These are phyloP conservation scores for Colletotrichum simmondsii DNA, from an alignment of 2,329 filamentous ascomycete genomes.

Conservation along the genomic window DNA sequence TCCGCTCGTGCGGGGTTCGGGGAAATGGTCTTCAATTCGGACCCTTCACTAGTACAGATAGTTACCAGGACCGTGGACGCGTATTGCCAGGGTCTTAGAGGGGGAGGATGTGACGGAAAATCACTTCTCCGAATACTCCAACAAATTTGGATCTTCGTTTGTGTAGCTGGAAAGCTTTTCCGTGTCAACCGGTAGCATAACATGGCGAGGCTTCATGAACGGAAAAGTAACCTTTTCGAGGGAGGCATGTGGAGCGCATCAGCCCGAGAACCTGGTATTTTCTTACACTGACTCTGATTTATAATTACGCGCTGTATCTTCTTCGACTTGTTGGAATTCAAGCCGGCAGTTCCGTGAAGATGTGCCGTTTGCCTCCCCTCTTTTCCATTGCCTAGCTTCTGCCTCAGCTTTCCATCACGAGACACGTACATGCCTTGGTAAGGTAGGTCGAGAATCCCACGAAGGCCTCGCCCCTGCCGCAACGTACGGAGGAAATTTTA, in stretches of 20 bases:
- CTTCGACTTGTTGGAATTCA: not conserved
- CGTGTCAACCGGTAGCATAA: not conserved
- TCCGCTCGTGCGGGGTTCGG: conserved; percentile 30
- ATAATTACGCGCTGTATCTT: conserved; percentile 18
- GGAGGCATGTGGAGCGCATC: conserved; percentile 1
- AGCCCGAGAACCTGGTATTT: not conserved
- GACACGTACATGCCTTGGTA: not conserved
- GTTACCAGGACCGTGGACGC: not conserved
- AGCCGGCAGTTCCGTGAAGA: conserved; percentile 27
- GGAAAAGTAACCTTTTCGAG: conserved; percentile 17
- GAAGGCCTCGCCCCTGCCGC: not conserved
- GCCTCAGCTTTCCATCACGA: not conserved
- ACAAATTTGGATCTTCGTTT: not conserved
- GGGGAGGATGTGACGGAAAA: conserved; percentile 21
- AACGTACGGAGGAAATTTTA: not conserved
- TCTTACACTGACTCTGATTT: conserved; percentile 12
- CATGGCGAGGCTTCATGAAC: conserved; percentile 2
- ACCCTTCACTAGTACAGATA: conserved; percentile 26
- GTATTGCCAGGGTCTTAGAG: not conserved
- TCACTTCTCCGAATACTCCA: not conserved
- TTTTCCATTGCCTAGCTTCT: not conserved
- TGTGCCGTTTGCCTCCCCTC: not conserved
- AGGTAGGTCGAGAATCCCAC: not conserved
- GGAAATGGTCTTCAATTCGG: conserved; percentile 2
- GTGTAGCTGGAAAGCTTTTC: conserved; percentile 1